Evolutionary conservation across 345 rosid species (phyloP).

Genomic region (Rhodamnia argentea): DNA sequence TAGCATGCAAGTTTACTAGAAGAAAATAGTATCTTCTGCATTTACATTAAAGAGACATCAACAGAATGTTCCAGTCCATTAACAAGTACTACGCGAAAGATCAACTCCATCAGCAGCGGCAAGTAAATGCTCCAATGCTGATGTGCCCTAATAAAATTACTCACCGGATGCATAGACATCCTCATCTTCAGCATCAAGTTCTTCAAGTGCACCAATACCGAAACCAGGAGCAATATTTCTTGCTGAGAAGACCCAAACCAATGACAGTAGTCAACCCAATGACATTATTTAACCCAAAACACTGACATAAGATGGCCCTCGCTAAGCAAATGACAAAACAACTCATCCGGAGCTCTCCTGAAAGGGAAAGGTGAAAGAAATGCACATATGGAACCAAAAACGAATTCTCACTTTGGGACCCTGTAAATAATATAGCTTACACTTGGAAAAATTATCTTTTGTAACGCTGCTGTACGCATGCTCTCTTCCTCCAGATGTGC

Average conservation of each 20-base stretch:
- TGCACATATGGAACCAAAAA: neutral
- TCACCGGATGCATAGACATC: slow-evolving; percentile 71
- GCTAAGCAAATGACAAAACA: neutral
- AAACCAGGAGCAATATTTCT: slow-evolving; percentile 90
- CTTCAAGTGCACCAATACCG: slow-evolving; percentile 99
- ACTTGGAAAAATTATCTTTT: slow-evolving; percentile 37
- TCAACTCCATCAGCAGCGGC: neutral
- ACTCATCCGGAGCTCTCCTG: neutral
- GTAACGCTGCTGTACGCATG: slow-evolving; percentile 35
- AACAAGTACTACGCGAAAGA: neutral
- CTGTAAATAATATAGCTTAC: slow-evolving; percentile 29
- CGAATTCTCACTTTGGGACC: neutral
- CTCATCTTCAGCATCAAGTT: slow-evolving; percentile 93
- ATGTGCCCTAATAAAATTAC: slow-evolving; percentile 1
- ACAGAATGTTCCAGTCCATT: neutral
- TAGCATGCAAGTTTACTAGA: neutral
- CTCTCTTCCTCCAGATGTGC: slow-evolving; percentile 34
- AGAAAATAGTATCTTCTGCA: neutral
- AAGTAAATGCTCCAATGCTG: neutral
- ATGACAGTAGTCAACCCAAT: slow-evolving; percentile 18
- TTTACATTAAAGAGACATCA: neutral
- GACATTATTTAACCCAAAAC: slow-evolving; percentile 1
- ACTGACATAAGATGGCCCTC: neutral
- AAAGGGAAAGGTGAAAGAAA: neutral
- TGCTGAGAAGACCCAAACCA: slow-evolving; percentile 42